Evolutionary conservation across 164 flowering plant genomes (phyloP), one percentile per base, ranked within the genome.

Genomic region (Piper betle): DNA sequence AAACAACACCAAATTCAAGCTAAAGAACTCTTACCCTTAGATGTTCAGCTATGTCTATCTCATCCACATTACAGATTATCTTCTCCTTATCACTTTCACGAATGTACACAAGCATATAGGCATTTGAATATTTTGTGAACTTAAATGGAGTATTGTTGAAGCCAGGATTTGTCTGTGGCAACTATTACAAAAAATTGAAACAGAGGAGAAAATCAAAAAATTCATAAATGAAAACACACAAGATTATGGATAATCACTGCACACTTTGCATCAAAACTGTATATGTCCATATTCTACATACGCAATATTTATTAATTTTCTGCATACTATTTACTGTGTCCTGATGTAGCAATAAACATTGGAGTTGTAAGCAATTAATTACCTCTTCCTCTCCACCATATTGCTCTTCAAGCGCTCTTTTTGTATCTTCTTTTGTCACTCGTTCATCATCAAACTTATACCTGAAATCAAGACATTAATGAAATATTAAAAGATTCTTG

Each of bases 331-430:
- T 25, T 25, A 25, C 33, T 25, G 33, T 25, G 33, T 25, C 33
- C 1, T 25, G 33, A 25, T 25, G 33, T 2, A 25, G 33, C 33
- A 25, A 25, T 25, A 25, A 25, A 2, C 33, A 25, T 25, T 25
- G 33, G 33, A 25, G 33, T 25, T 25, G 33, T 25, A 25, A 25
- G 33, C 1, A 40, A 58, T 37, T 59, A 5, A 50, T 72, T 69
- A 83, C 91, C 95, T 87, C 95, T 68, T 87, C 95, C 66, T 87
- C 95, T 57, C 95, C 95, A 73, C 95, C 95, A 76, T 87, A 85
- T 62, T 85, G 94, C 74, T 89, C 97, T 66, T 89, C 97, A 41
- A 84, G 71, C 38, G 88, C 90, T 66, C 88, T 78, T 73, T 82
- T 87, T 57, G 75, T 66, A 66, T 87, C 94, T 72, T 87, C 94